Evolutionary conservation across 108 stramenopile genomes (phyloP), one percentile per base, ranked within the genome.

Genomic region (Licmophora abbreviata): DNA sequence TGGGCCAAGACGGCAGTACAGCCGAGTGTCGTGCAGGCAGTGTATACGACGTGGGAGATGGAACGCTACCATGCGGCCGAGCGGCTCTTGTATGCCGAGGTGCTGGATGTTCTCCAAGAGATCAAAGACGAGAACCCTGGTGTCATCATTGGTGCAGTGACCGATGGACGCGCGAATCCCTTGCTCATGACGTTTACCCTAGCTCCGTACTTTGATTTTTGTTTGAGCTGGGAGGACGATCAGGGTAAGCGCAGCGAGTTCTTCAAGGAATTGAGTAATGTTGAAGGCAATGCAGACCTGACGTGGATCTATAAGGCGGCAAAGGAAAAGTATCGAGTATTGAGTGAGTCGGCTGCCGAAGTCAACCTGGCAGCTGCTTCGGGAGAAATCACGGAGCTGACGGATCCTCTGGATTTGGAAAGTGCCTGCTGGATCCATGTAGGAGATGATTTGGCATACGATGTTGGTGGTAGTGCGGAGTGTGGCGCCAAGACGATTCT

Each of bases 231-330:
- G 86, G 91, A 93, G 42, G 91, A 88, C 34, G 76, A 93, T 57
- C 77, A 81, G n/a, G 77, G 69, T 12, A 75, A 81, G 21, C 61
- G 85, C 15, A 63, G 64, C 32, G 56, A 82, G 47, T 92, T 92
- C 43, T 92, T 85, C 56, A 73, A 74, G 30, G 90, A 92, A 32
- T 52, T 92, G 35, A 68, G 65, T 11, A 56, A 60, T 33, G 69
- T 70, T 17, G 79, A 71, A 32, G 67, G 71, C 3, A 73, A 79
- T 51, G 85, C 82, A 7, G 85, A 87, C 34, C 58, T 92, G 64
- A 80, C 69, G 29, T 92, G 90, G 90, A 93, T 93, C 54, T 93
- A 93, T 59, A 58, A 72, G 50, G 87, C 86, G 15, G 86, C 91
- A 8, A 59, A 63, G 20, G 82, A 92, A 24, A 82, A 87, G 54